Evolutionary conservation across 306 rosid genomes (phyloP).

Genomic region (Mimosa pudica): DNA sequence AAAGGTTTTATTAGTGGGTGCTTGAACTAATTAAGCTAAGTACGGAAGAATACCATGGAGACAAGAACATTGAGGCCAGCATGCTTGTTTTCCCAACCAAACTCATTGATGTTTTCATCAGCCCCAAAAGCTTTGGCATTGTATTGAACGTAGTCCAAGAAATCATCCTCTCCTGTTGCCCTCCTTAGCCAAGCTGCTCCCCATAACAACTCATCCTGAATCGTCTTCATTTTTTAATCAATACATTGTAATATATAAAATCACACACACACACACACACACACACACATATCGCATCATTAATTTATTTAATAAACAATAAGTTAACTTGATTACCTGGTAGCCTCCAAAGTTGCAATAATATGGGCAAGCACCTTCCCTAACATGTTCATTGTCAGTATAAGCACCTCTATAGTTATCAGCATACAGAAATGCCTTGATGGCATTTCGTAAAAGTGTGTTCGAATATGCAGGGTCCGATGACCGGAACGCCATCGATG

Average conservation of each 20-base stretch:
- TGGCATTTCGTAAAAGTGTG: slow-evolving; percentile 70
- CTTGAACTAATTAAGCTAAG: too few species aligned
- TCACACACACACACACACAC: not conserved
- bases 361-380: slow-evolving; percentile 77
- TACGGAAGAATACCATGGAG: slow-evolving; percentile 35
- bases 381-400: slow-evolving; percentile 70
- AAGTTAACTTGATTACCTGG: slow-evolving; percentile 46
- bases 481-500: slow-evolving; percentile 77
- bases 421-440: slow-evolving; percentile 70
- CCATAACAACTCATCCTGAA: slow-evolving; percentile 90
- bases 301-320: not conserved
- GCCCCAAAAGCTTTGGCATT: slow-evolving; percentile 90
- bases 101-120: slow-evolving; percentile 79
- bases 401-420: slow-evolving; percentile 86
- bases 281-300: not conserved
- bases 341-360: slow-evolving; percentile 92
- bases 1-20: too few species aligned
- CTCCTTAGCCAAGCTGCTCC: slow-evolving; percentile 97
- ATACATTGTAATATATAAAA: not conserved
- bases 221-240: slow-evolving; percentile 9
- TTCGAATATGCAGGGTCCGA: slow-evolving; percentile 68
- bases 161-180: slow-evolving; percentile 65
- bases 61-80: slow-evolving; percentile 91
- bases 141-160: slow-evolving; percentile 65
- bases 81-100: slow-evolving; percentile 98